Evolutionary conservation across 2,329 filamentous ascomycete genomes (phyloP).

Genomic region (Truncatella angustata): DNA sequence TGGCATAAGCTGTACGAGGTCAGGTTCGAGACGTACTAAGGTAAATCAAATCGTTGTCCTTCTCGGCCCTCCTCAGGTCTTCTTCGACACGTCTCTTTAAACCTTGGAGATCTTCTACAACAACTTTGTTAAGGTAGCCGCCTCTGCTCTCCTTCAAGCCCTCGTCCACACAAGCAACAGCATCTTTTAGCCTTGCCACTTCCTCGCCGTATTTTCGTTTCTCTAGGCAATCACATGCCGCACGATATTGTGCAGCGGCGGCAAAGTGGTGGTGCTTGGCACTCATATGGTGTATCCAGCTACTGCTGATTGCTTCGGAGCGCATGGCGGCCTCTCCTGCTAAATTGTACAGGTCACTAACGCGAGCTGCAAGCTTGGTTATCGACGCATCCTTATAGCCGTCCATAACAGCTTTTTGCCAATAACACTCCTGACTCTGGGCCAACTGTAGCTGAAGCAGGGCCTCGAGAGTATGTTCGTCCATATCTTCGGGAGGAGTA

Average conservation of each 20-base stretch:
- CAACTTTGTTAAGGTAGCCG: conserved; percentile 74
- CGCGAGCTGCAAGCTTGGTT: conserved; percentile 82
- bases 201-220: conserved; percentile 96
- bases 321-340: conserved; percentile 84
- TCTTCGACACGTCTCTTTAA: conserved; percentile 81
- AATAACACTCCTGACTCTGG: conserved; percentile 96
- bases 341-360: conserved; percentile 85
- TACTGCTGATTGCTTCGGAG: conserved; percentile 84
- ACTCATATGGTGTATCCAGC: conserved; percentile 97
- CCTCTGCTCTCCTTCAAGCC: conserved; percentile 77
- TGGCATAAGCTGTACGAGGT: no score
- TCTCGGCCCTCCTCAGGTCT: conserved; percentile 87
- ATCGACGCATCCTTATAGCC: conserved; percentile 89
- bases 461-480: conserved; percentile 79
- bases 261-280: conserved; percentile 98
- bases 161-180: conserved; percentile 78
- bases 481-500: conserved; percentile 93
- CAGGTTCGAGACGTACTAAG: conserved; percentile 52
- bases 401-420: conserved; percentile 95
- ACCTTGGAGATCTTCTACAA: conserved; percentile 78
- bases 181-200: conserved; percentile 80
- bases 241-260: conserved; percentile 88
- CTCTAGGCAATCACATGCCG: conserved; percentile 86
- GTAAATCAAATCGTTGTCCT: conserved; percentile 96
- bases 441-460: conserved; percentile 82